A percentile compares a stretch with the other conserved stretches of the same genome.
Conservation (phyloP, 805 yeast species). For the Starmerella tilneyi region DNA sequence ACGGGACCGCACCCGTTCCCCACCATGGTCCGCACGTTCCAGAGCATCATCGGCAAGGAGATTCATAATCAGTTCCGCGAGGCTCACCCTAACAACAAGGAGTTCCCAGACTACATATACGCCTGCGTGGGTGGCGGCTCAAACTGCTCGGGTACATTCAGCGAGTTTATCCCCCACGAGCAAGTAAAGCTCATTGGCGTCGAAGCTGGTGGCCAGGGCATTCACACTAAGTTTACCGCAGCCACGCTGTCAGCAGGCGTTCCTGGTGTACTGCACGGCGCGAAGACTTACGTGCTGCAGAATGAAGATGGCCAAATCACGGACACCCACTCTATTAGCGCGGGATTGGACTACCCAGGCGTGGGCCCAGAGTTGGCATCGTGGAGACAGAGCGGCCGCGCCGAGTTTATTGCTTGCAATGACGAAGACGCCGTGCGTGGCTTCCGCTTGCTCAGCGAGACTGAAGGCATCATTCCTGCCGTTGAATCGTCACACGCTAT, state of each 20-base stretch:
- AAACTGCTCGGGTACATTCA: constrained; percentile 90
- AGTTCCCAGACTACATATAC: constrained; percentile 83
- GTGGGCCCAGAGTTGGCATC: constrained; percentile 96
- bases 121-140: constrained; percentile 99
- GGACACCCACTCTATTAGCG: constrained; percentile 96
- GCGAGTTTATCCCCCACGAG: constrained; percentile 77
- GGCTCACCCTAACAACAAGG: constrained; percentile 52
- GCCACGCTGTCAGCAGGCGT: constrained; percentile 92
- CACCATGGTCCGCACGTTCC: constrained; percentile 94
- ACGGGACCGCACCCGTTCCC: constrained; percentile 99
- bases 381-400: constrained; percentile 93
- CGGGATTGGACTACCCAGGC: constrained; percentile 98
- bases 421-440: constrained; percentile 94
- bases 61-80: constrained; percentile 81
- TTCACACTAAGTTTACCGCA: constrained; percentile 78
- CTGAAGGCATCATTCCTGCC: constrained; percentile 98
- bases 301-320: constrained; percentile 89
- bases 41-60: constrained; percentile 90
- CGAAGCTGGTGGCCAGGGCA: constrained; percentile 98
- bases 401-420: constrained; percentile 79
- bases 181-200: constrained; percentile 79
- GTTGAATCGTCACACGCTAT: constrained; percentile 96
- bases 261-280: constrained; percentile 98
- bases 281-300: constrained; percentile 85
- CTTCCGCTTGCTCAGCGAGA: constrained; percentile 74